Conservation (phyloP, 202 grass and related monocot species). For the Panicum virgatum region DNA sequence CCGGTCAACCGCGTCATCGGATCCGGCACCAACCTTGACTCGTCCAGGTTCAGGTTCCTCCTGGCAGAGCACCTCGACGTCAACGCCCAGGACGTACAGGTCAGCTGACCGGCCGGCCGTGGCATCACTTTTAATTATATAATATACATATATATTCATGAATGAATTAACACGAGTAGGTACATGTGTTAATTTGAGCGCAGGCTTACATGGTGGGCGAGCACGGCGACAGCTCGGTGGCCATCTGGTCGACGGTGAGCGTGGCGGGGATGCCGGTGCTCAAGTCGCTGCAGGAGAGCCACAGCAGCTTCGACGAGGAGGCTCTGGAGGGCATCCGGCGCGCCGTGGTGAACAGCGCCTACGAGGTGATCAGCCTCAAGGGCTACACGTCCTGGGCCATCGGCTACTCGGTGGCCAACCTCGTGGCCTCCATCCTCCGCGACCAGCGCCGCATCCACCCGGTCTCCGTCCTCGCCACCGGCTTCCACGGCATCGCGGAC, state of each 20-base stretch:
- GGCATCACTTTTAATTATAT: too few relatives aligned
- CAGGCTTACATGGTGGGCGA: conserved; percentile 95
- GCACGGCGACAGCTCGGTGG: conserved; percentile 94
- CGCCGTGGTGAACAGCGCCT: conserved; percentile 58
- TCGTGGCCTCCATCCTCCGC: conserved; percentile 66
- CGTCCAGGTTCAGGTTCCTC: conserved; percentile 63
- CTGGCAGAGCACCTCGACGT: conserved; percentile 83
- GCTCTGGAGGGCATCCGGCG: conserved; percentile 58
- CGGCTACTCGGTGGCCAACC: conserved; percentile 72
- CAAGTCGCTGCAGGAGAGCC: conserved; percentile 52
- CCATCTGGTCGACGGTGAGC: conserved; percentile 81
- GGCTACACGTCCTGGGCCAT: conserved; percentile 93
- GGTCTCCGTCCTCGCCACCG: conserved; percentile 63
- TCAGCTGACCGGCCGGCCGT: too few relatives aligned
- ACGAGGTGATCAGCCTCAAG: conserved; percentile 83
- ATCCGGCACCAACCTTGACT: conserved; percentile 83
- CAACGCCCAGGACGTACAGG: conserved; percentile 80
- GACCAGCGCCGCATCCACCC: conserved; percentile 81
- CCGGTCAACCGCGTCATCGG: conserved; percentile 72
- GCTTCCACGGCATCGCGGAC: conserved; percentile 63
- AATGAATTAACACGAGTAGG: too few relatives aligned
- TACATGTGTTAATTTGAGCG: too few relatives aligned
- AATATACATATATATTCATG: too few relatives aligned
- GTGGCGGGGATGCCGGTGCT: conserved; percentile 69
- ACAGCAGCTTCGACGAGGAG: conserved; percentile 39